Evolutionary conservation across 225 moss, liverwort and hornwort species (phyloP).

Genomic region (Pleurozium schreberi): DNA sequence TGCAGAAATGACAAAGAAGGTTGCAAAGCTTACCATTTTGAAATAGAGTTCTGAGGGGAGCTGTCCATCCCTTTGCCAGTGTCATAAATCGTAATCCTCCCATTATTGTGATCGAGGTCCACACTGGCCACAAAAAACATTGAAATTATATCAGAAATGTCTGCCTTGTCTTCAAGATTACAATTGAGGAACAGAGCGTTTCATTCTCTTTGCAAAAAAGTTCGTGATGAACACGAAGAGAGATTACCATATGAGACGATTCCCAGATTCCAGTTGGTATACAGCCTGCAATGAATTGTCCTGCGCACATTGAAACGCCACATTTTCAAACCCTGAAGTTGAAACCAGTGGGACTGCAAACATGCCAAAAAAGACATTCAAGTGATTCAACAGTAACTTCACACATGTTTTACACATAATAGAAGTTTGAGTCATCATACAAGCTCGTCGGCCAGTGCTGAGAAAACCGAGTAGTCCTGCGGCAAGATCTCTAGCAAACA

Average conservation of each 20-base stretch:
- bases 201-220: not conserved
- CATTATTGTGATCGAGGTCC: not conserved
- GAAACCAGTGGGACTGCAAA: not conserved
- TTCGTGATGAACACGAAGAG: not conserved
- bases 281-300: slow-evolving; percentile 38
- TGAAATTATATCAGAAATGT: not conserved
- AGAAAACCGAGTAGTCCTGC: slow-evolving; percentile 26
- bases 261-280: not conserved
- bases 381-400: not conserved
- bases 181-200: not conserved
- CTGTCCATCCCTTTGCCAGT: slow-evolving; percentile 43
- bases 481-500: slow-evolving; percentile 5
- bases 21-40: slow-evolving; percentile 19
- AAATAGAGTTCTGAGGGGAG: slow-evolving; percentile 9
- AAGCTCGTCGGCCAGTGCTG: slow-evolving; percentile 26
- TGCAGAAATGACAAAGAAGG: not conserved
- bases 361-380: not conserved
- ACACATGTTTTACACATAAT: not conserved
- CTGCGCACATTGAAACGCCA: slow-evolving; percentile 6
- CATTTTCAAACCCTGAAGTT: not conserved
- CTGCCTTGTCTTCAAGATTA: not conserved
- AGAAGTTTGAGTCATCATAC: not conserved
- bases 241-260: slow-evolving; percentile 7
- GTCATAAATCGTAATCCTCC: slow-evolving; percentile 15
- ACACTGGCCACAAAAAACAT: slow-evolving; percentile 7